Evolutionary conservation across 2,329 filamentous ascomycete genomes (phyloP), one percentile per base, ranked within the genome.

Genomic region (Neonectria coccinea): DNA sequence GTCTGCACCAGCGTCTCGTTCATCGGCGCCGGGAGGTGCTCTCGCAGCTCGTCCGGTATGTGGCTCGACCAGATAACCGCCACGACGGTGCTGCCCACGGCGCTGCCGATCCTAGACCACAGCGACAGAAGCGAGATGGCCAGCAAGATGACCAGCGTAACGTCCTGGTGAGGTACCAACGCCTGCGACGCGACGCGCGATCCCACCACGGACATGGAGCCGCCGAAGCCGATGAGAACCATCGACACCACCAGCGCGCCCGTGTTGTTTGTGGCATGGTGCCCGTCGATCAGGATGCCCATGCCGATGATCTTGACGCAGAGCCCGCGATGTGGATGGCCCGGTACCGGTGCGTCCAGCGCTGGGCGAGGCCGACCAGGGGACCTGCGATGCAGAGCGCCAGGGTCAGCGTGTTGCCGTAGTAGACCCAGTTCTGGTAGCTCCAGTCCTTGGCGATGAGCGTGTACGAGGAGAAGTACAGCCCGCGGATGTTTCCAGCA

Each of bases 131-230:
- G 65, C 2, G 75, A 71, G 48, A 81, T 80, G 36, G 74, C 69
- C 3, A 77, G 65, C 2, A 75, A 71, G 48, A 81, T 80, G 36
- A 74, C 69, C 3, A 72, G 65, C 1, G 79, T 76, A 47, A 81
- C 71, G 56, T 80, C 75, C 52, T 79, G 74, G 62, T 80, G 79
- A 0, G 78, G 79, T 0, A 81, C 79, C 1, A 79, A 80, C 3
- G 77, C 79, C 57, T 81, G 78, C 6, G 72, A 75, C 3, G 76
- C 79, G 4, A 81, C 77, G 8, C 77, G 74, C 2, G 77, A 76
- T 16, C 77, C 77, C n/a, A 80, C 73, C 5, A 79, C 75, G 22
- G 74, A 76, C 68, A 79, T 75, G 2, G 77, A 74, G 20, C 78
- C 76, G 14, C 76, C 72, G 22, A 77, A 75, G 25, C 76, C 72